Percentiles rank a stretch among this genome's conserved stretches.
These are phyloP conservation scores for Aurinia saxatilis DNA, from an alignment of 345 rosid species.

Conservation along the genomic window DNA sequence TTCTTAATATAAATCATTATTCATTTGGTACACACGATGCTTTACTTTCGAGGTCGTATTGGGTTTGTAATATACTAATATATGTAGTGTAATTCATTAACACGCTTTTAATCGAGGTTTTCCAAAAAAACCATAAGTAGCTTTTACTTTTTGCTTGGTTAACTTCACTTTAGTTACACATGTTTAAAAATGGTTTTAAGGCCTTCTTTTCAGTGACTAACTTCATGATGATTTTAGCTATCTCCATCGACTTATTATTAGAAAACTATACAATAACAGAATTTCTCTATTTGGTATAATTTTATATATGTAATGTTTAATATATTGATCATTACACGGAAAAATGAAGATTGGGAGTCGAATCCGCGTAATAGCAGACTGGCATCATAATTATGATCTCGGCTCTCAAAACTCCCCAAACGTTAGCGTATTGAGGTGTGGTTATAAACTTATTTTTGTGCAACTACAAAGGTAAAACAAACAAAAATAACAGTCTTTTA, in stretches of 20 bases:
- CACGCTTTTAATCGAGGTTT: constrained; percentile 15
- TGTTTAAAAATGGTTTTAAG: not conserved
- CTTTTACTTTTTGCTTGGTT: not conserved
- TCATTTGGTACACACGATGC: no score
- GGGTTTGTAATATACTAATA: no score
- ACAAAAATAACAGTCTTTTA: no score
- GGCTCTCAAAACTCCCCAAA: no score
- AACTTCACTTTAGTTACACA: constrained; percentile 6
- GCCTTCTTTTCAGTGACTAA: not conserved
- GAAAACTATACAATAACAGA: not conserved
- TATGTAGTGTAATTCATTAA: not conserved
- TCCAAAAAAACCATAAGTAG: not conserved
- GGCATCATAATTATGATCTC: no score
- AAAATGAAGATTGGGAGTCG: constrained; percentile 9
- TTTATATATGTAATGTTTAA: not conserved
- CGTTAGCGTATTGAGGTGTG: no score
- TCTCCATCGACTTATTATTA: not conserved
- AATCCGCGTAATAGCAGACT: constrained; percentile 19
- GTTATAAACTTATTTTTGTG: no score
- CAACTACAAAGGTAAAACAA: no score
- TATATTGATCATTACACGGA: not conserved
- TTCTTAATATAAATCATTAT: no score
- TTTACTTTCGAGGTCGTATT: no score
- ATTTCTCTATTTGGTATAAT: not conserved
- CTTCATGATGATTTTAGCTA: not conserved